These are phyloP conservation scores for Pichia deserticola DNA, from an alignment of 805 yeast genomes.

Conservation along the genomic window DNA sequence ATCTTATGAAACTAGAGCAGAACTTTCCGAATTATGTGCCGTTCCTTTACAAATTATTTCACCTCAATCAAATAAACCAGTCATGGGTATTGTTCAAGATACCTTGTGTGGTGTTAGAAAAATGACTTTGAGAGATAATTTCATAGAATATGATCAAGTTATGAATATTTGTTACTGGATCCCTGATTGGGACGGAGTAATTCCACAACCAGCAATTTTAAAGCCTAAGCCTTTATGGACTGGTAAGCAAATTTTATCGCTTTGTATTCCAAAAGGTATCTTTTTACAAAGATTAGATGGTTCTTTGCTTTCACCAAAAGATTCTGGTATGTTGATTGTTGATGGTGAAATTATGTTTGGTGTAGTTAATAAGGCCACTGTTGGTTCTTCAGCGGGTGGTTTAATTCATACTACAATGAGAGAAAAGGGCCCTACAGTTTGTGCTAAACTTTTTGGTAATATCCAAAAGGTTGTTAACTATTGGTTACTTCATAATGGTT, in stretches of 20 bases:
- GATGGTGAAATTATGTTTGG: constrained; percentile 98
- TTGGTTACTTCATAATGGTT: constrained; percentile 95
- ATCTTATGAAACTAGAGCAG: constrained; percentile 96
- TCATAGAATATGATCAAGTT: constrained; percentile 86
- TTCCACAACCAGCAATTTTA: constrained; percentile 89
- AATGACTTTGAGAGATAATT: constrained; percentile 84
- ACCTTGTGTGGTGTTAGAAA: constrained; percentile 96
- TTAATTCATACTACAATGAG: constrained; percentile 94
- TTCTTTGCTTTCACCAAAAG: constrained; percentile 77
- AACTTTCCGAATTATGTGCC: constrained; percentile 87
- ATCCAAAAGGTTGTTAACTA: constrained; percentile 92
- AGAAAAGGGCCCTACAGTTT: constrained; percentile 88
- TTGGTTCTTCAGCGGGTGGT: constrained; percentile 98
- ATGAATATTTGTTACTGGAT: constrained; percentile 97
- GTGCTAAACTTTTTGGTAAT: constrained; percentile 86
- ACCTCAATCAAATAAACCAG: constrained; percentile 97
- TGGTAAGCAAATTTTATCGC: constrained; percentile 89
- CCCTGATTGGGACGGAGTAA: constrained; percentile 97
- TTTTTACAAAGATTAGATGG: constrained; percentile 92
- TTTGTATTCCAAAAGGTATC: constrained; percentile 94
- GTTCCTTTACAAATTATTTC: constrained; percentile 97
- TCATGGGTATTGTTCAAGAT: constrained; percentile 99
- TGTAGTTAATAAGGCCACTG: constrained; percentile 96
- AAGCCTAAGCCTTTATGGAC: constrained; percentile 97
- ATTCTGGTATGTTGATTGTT: constrained; percentile 89